phyloP scores from a whole-genome alignment of 2,329 filamentous ascomycete species.

The Penicillium sp. region DNA sequence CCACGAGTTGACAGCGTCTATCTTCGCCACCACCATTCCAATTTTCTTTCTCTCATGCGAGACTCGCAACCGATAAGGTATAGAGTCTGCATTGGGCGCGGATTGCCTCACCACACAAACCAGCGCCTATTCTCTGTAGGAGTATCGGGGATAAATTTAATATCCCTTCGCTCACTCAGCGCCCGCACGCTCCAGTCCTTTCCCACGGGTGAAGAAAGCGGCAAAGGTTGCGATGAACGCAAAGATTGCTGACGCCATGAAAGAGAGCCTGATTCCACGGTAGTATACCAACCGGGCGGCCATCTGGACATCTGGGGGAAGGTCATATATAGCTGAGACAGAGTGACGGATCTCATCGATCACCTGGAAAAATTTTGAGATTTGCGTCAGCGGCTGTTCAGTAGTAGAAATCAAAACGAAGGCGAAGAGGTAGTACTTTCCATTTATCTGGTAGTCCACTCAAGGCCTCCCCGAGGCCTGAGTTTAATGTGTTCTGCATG shows the following conservation, averaged over 20 bases:
- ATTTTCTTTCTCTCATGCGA: too few species aligned
- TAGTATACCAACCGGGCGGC: constrained; percentile 62
- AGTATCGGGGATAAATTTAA: not conserved
- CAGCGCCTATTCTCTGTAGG: not conserved
- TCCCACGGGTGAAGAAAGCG: constrained; percentile 49
- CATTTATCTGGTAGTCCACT: constrained; percentile 59
- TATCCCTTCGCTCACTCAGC: constrained; percentile 1
- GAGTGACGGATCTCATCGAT: constrained; percentile 65
- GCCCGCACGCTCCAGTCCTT: constrained; percentile 27
- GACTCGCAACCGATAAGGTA: too few species aligned
- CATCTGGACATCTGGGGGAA: constrained; percentile 59
- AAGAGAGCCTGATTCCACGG: constrained; percentile 58
- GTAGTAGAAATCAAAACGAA: not conserved
- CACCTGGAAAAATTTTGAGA: constrained; percentile 45
- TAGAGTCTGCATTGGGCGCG: not conserved
- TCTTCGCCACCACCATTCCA: too few species aligned
- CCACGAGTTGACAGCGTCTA: too few species aligned
- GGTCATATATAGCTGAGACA: constrained; percentile 54
- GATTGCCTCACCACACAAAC: not conserved
- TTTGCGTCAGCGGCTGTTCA: constrained; percentile 26
- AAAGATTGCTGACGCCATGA: constrained; percentile 56
- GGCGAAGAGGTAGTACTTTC: constrained; percentile 49
- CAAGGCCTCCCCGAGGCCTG: constrained; percentile 56
- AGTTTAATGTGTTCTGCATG: constrained; percentile 62
- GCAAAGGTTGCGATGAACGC: constrained; percentile 53